Evolutionary conservation across 192 early-diverging fungal species (phyloP).

Genomic region (Spizellomyces punctatus): DNA sequence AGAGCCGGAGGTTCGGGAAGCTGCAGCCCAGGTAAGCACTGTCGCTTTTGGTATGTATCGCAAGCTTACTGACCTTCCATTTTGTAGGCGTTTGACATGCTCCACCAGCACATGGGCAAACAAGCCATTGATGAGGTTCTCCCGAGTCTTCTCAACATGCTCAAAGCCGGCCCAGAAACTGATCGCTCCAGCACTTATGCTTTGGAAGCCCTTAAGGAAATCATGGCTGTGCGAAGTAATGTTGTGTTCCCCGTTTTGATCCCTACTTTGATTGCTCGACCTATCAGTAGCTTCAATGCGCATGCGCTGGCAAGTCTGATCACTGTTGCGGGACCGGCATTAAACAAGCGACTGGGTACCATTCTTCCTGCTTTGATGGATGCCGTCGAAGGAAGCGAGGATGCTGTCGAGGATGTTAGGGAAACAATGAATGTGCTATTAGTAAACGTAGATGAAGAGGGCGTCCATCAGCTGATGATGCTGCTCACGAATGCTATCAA

Average conservation of each 20-base stretch:
- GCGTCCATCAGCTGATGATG: slow-evolving; percentile 76
- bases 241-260: slow-evolving; percentile 98
- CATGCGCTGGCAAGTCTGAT: slow-evolving; percentile 86
- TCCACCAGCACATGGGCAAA: slow-evolving; percentile 89
- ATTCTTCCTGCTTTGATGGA: slow-evolving; percentile 84
- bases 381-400: slow-evolving; percentile 69
- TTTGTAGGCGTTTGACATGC: slow-evolving; percentile 81
- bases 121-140: slow-evolving; percentile 92
- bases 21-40: slow-evolving; percentile 70
- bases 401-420: slow-evolving; percentile 67
- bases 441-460: slow-evolving; percentile 78
- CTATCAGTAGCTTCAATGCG: slow-evolving; percentile 91
- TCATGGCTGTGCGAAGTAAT: slow-evolving; percentile 95
- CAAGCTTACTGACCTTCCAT: too few relatives aligned
- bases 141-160: slow-evolving; percentile 81
- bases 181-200: slow-evolving; percentile 58
- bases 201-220: slow-evolving; percentile 93
- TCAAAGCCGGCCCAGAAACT: slow-evolving; percentile 48
- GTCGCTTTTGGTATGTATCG: neutral
- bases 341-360: slow-evolving; percentile 78
- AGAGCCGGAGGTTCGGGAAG: slow-evolving; percentile 85
- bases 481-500: slow-evolving; percentile 74
- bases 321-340: slow-evolving; percentile 82
- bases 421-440: slow-evolving; percentile 76
- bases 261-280: slow-evolving; percentile 85